These are phyloP conservation scores for Claviceps fusiformis DNA, from an alignment of 2,329 filamentous ascomycete genomes.

Conservation along the genomic window DNA sequence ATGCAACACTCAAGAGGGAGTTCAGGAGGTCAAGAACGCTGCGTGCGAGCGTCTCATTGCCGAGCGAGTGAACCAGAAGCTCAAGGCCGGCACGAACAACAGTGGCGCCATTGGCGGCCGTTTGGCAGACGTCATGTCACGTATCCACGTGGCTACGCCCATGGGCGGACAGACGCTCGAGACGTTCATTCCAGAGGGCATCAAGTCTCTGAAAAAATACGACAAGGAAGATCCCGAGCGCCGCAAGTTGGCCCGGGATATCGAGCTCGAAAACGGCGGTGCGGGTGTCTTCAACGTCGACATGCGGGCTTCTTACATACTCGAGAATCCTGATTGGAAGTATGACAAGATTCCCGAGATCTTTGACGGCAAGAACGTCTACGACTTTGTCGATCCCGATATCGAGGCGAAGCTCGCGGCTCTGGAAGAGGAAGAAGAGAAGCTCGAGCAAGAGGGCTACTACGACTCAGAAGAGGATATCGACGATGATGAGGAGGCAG, in stretches of 20 bases:
- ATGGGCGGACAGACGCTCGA: conserved; percentile 67
- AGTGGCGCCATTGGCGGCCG: conserved; percentile 66
- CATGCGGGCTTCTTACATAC: conserved; percentile 73
- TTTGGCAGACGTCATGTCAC: conserved; percentile 76
- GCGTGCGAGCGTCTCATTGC: conserved; percentile 88
- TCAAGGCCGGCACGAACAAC: conserved; percentile 76
- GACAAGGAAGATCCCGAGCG: conserved; percentile 82
- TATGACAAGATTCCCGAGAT: conserved; percentile 91
- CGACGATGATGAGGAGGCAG: conserved; percentile 78
- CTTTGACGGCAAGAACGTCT: conserved; percentile 91
- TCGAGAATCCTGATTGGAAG: conserved; percentile 87
- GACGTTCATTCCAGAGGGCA: conserved; percentile 76
- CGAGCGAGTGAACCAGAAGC: conserved; percentile 85
- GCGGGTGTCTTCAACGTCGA: conserved; percentile 95
- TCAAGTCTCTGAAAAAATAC: conserved; percentile 73
- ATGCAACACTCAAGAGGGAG: conserved; percentile 87
- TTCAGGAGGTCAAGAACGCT: conserved; percentile 89
- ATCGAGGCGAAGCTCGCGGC: conserved; percentile 87
- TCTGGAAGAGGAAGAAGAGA: conserved; percentile 90
- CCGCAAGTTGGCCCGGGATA: conserved; percentile 65
- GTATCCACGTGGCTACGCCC: conserved; percentile 95
- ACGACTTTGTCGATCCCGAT: conserved; percentile 93
- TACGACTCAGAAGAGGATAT: conserved; percentile 77
- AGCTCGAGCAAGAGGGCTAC: conserved; percentile 79
- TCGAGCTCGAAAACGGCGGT: conserved; percentile 85